Percentiles rank a stretch among this genome's conserved stretches.
phyloP scores from a whole-genome alignment of 257 asterid species.

The Solanum microdontum region DNA sequence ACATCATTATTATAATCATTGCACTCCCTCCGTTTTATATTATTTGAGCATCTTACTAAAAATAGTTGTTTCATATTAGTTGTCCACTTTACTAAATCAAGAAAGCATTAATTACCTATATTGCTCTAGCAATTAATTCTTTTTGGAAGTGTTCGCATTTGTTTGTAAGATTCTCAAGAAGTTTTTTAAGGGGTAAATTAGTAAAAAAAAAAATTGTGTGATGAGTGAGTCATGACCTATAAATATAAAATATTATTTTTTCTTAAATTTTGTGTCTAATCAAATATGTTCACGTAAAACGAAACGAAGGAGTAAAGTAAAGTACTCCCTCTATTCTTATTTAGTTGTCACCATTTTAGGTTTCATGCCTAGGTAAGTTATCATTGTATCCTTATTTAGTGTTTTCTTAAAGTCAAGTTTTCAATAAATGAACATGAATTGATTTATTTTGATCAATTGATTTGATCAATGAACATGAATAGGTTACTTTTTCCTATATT shows the following conservation, averaged over 20 bases:
- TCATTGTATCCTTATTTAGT: too few relatives aligned
- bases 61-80: neutral
- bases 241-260: too few relatives aligned
- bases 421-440: neutral
- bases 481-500: too few relatives aligned
- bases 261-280: neutral
- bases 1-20: neutral
- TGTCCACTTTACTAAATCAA: neutral
- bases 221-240: neutral
- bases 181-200: too few relatives aligned
- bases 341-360: too few relatives aligned
- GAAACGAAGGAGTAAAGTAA: neutral
- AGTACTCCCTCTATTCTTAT: neutral
- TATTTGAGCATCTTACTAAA: too few relatives aligned
- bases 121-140: neutral
- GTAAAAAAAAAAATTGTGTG: neutral
- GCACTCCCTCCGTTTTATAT: fast-evolving
- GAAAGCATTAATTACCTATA: neutral
- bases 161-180: neutral
- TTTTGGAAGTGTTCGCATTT: too few relatives aligned
- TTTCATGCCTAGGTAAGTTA: too few relatives aligned
- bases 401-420: too few relatives aligned
- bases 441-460: too few relatives aligned
- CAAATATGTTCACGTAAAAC: neutral
- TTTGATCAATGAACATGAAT: neutral